Evolutionary conservation across 78 protist genomes (phyloP).

Genomic region (Dictyostelium purpureum): DNA sequence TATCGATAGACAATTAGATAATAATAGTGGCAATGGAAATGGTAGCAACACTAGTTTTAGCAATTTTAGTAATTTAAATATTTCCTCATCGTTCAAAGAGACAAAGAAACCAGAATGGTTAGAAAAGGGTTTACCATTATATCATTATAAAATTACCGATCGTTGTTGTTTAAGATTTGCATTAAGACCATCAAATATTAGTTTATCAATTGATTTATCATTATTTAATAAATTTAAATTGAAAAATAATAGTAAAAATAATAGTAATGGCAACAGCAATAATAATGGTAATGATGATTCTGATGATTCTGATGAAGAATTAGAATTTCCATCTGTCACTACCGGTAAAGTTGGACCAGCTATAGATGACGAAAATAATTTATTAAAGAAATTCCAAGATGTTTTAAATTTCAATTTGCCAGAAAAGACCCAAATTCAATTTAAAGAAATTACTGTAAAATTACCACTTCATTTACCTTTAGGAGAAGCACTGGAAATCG

Average conservation of each 20-base stretch:
- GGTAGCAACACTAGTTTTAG: neutral
- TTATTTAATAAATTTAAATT: neutral
- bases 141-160: slow-evolving; percentile 54
- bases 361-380: too few relatives aligned
- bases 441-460: slow-evolving; percentile 15
- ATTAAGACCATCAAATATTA: slow-evolving; percentile 38
- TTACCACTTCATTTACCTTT: slow-evolving; percentile 73
- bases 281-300: neutral
- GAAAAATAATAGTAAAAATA: neutral
- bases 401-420: slow-evolving; percentile 30
- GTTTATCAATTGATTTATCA: slow-evolving; percentile 24
- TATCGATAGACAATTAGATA: slow-evolving; percentile 41
- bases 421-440: slow-evolving; percentile 25
- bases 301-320: neutral
- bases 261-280: neutral
- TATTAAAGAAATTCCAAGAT: neutral
- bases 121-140: slow-evolving; percentile 51
- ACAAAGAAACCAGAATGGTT: slow-evolving; percentile 65
- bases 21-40: neutral
- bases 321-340: neutral
- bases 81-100: neutral
- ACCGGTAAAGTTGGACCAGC: too few relatives aligned
- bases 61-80: too few relatives aligned
- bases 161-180: slow-evolving; percentile 73
- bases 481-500: slow-evolving; percentile 61